Evolutionary conservation across 257 asterid genomes (phyloP).

Genomic region (Gynochthodes officinalis): DNA sequence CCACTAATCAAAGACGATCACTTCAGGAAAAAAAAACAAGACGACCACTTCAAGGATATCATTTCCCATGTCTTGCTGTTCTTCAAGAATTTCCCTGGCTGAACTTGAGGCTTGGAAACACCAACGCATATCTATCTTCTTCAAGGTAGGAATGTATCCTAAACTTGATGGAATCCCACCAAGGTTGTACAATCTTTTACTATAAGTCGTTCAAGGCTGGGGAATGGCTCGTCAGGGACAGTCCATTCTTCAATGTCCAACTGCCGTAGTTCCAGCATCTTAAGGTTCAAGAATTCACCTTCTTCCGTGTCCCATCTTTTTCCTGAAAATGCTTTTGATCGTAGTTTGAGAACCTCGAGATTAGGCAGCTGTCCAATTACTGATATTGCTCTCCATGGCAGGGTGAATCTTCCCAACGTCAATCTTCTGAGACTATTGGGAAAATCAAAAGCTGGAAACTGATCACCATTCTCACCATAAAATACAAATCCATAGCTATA

Average conservation of each 20-base stretch:
- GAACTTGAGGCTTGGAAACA: not conserved
- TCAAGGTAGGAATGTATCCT: no score
- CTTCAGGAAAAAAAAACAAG: conserved; percentile 16
- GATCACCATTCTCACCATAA: no score
- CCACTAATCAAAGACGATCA: conserved; percentile 1
- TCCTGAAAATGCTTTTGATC: not conserved
- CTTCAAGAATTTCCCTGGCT: conserved; percentile 6
- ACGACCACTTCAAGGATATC: conserved; percentile 6
- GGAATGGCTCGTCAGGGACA: no score
- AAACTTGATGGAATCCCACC: conserved; percentile 10
- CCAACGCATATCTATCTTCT: not conserved
- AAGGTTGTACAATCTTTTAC: not conserved
- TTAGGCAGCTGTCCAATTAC: not conserved
- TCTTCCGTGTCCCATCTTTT: no score
- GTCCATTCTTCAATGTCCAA: no score
- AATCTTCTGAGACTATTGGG: no score
- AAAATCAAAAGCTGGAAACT: not conserved
- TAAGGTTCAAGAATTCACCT: no score
- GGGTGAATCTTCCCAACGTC: no score
- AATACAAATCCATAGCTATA: no score
- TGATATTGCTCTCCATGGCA: no score
- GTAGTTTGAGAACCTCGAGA: not conserved
- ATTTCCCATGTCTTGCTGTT: not conserved
- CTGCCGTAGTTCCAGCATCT: no score
- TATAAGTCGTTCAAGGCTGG: no score